A percentile compares a stretch with the other conserved stretches of the same genome.
Evolutionary conservation across 805 yeast genomes (phyloP).

Genomic region (Kluyveromyces aestuarii): DNA sequence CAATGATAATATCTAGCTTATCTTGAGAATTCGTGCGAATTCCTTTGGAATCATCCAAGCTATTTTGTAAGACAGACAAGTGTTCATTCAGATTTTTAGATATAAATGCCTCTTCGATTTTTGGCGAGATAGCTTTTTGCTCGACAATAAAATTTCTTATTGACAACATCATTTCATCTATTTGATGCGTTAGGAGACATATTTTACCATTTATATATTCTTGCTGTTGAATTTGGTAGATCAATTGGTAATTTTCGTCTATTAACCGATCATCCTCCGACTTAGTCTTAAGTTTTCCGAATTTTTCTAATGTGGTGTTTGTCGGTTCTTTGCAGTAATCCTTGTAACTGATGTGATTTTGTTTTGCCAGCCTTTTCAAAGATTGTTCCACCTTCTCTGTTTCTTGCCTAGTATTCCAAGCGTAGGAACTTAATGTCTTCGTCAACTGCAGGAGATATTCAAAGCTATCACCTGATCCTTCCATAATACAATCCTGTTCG

Average conservation of each 20-base stretch:
- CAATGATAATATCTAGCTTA: conserved; percentile 9
- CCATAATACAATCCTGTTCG: conserved; percentile 2
- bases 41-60: conserved; percentile 5
- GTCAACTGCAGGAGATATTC: conserved; percentile 22
- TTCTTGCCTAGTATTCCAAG: conserved; percentile 20
- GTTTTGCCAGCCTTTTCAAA: conserved; percentile 21
- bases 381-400: conserved; percentile 20
- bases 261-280: conserved; percentile 13
- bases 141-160: conserved; percentile 24
- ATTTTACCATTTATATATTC: conserved; percentile 21
- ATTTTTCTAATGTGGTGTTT: conserved; percentile 8
- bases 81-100: conserved; percentile 15
- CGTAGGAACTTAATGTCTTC: conserved; percentile 16
- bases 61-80: conserved; percentile 8
- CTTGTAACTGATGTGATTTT: conserved; percentile 21
- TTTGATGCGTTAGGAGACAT: conserved; percentile 17
- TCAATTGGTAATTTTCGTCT: conserved; percentile 18
- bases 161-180: conserved; percentile 21
- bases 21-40: conserved; percentile 7
- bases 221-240: conserved; percentile 24
- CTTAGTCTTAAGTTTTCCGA: conserved; percentile 6
- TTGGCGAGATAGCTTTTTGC: conserved; percentile 16
- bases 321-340: conserved; percentile 10
- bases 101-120: conserved; percentile 13
- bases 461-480: conserved; percentile 18